These are phyloP conservation scores for Chlamydomonas sphaeroides DNA, from an alignment of 139 green algal genomes.

Conservation along the genomic window DNA sequence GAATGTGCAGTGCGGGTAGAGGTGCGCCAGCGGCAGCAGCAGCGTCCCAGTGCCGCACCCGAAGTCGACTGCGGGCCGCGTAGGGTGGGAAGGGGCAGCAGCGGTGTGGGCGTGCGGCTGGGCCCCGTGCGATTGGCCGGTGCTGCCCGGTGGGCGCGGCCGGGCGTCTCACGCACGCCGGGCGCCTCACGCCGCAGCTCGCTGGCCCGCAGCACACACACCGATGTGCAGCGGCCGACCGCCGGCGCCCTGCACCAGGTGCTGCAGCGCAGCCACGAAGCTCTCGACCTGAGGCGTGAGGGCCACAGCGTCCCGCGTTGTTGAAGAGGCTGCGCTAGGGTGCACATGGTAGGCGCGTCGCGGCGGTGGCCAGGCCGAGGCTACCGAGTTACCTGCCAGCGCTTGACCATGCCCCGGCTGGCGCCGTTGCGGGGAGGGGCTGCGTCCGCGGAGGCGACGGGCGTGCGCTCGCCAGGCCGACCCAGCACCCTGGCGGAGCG, in stretches of 20 bases:
- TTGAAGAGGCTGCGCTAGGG: too few species aligned
- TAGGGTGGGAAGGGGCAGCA: background rate
- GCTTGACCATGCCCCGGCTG: slow-evolving; percentile 38
- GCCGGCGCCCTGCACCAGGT: slow-evolving; percentile 34
- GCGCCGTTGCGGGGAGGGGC: background rate
- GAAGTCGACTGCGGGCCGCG: slow-evolving; percentile 76
- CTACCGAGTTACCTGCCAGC: slow-evolving; percentile 48
- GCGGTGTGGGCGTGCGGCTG: too few species aligned
- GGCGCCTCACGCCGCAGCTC: too few species aligned
- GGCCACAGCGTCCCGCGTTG: too few species aligned
- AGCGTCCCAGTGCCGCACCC: slow-evolving; percentile 77
- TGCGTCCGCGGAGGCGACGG: background rate
- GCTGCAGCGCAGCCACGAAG: slow-evolving; percentile 62
- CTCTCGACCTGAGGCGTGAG: slow-evolving; percentile 65
- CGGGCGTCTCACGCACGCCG: too few species aligned
- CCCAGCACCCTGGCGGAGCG: slow-evolving; percentile 34
- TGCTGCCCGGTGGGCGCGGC: too few species aligned
- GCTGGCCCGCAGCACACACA: too few species aligned
- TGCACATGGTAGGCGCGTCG: background rate
- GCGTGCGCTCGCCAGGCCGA: background rate
- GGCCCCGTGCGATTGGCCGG: too few species aligned
- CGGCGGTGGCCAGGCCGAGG: background rate
- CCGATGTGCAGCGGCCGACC: background rate
- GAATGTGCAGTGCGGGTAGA: slow-evolving; percentile 68
- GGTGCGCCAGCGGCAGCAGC: slow-evolving; percentile 68